Conservation (phyloP, 768 basidiomycete genomes). For the Mycena vitilis region DNA sequence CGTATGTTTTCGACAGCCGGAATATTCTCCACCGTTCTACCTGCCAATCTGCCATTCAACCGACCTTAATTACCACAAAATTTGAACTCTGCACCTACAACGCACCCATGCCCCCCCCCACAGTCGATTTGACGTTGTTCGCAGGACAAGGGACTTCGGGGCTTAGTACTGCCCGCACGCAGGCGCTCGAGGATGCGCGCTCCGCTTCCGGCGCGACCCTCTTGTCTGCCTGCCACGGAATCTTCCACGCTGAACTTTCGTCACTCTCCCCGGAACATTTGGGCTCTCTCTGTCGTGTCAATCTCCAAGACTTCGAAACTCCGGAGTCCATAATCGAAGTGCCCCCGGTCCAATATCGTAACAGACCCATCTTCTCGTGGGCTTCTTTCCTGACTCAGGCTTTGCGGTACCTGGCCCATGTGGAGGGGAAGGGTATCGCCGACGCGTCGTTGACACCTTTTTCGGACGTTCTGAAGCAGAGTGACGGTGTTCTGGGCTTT, state of each 20-base stretch:
- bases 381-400: slow-evolving; percentile 61
- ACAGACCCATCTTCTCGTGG: slow-evolving; percentile 62
- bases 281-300: slow-evolving; percentile 49
- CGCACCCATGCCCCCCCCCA: background rate
- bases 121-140: slow-evolving; percentile 61
- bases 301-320: slow-evolving; percentile 56
- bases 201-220: slow-evolving; percentile 56
- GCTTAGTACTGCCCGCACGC: slow-evolving; percentile 46
- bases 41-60: no score
- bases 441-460: slow-evolving; percentile 39
- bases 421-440: slow-evolving; percentile 38
- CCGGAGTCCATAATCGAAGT: slow-evolving; percentile 52
- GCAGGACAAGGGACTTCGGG: slow-evolving; percentile 64
- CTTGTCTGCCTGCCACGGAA: slow-evolving; percentile 62
- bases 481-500: slow-evolving; percentile 55
- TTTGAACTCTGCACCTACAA: no score
- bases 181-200: slow-evolving; percentile 55
- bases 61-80: no score
- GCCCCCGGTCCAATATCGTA: slow-evolving; percentile 47
- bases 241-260: slow-evolving; percentile 61
- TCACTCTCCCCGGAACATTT: slow-evolving; percentile 54
- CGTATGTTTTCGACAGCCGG: no score
- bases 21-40: no score
- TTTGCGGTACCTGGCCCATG: slow-evolving; percentile 63
- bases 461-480: slow-evolving; percentile 41